These are phyloP conservation scores for Cyberlindnera amylophila DNA, from an alignment of 805 yeast species.

Conservation along the genomic window DNA sequence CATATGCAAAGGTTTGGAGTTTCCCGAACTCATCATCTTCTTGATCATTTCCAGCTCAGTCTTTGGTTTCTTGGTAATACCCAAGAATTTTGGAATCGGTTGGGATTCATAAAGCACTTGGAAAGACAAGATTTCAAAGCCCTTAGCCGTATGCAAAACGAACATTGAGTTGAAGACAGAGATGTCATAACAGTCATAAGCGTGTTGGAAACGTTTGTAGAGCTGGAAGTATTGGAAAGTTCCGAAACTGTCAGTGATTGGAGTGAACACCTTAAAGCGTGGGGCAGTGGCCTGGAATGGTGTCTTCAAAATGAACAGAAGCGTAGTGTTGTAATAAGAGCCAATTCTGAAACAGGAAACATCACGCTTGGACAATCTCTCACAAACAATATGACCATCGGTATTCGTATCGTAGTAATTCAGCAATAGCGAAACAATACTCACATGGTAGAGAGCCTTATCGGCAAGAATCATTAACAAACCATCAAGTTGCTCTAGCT, in stretches of 20 bases:
- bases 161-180: slow-evolving; percentile 63
- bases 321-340: slow-evolving; percentile 55
- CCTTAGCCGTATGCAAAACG: slow-evolving; percentile 62
- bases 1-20: slow-evolving; percentile 54
- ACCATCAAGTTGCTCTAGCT: slow-evolving; percentile 56
- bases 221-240: slow-evolving; percentile 41
- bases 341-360: slow-evolving; percentile 67
- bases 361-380: slow-evolving; percentile 47
- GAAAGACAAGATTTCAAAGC: slow-evolving; percentile 61
- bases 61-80: slow-evolving; percentile 24
- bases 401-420: slow-evolving; percentile 46
- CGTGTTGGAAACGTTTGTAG: slow-evolving; percentile 44
- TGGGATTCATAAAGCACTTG: slow-evolving; percentile 52
- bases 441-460: slow-evolving; percentile 55
- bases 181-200: slow-evolving; percentile 55
- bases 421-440: slow-evolving; percentile 56
- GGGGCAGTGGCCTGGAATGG: slow-evolving; percentile 34
- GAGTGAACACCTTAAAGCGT: slow-evolving; percentile 55
- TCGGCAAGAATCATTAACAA: slow-evolving; percentile 57
- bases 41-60: slow-evolving; percentile 36
- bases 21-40: slow-evolving; percentile 35
- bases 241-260: slow-evolving; percentile 49
- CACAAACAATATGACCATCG: slow-evolving; percentile 41
- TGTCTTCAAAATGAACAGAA: slow-evolving; percentile 53
- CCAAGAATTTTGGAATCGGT: slow-evolving; percentile 49